Evolutionary conservation across 768 basidiomycete genomes (phyloP).

Genomic region (Coprinopsis strossmayeri): DNA sequence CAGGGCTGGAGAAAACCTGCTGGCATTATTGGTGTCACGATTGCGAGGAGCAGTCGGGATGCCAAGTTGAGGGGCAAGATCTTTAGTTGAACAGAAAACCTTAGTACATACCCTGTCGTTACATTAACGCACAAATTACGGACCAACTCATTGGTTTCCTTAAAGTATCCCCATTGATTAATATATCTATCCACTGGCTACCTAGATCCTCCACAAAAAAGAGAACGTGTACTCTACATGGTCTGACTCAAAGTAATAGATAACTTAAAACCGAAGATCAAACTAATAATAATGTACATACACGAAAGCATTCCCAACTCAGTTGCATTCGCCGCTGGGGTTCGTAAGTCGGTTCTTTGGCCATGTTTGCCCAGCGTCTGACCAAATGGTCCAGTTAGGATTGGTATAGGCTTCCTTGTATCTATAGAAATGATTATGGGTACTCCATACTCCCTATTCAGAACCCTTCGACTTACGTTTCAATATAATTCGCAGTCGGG

Average conservation of each 20-base stretch:
- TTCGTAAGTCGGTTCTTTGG: slow-evolving; percentile 40
- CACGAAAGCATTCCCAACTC: too few relatives aligned
- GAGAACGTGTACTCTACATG: too few relatives aligned
- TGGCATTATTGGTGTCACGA: slow-evolving; percentile 54
- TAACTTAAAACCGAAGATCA: too few relatives aligned
- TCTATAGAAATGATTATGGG: slow-evolving; percentile 37
- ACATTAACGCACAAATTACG: too few relatives aligned
- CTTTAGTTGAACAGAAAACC: background rate
- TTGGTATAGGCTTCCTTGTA: slow-evolving; percentile 63
- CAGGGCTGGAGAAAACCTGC: slow-evolving; percentile 73
- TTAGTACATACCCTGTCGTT: background rate
- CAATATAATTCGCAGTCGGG: slow-evolving; percentile 71
- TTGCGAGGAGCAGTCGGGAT: slow-evolving; percentile 69
- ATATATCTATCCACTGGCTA: too few relatives aligned
- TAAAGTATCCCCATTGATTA: too few relatives aligned
- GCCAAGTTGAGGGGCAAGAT: slow-evolving; percentile 37
- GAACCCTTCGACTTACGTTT: slow-evolving; percentile 43
- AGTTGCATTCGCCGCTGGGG: slow-evolving; percentile 43
- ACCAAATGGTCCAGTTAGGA: slow-evolving; percentile 42
- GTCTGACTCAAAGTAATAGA: too few relatives aligned
- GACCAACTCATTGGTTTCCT: too few relatives aligned
- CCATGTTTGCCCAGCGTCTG: slow-evolving; percentile 38
- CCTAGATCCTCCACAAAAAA: too few relatives aligned
- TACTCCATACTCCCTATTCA: slow-evolving; percentile 4
- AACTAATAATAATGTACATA: too few relatives aligned